phyloP scores from a whole-genome alignment of 2,329 filamentous ascomycete genomes.

The Nemania abortiva region DNA sequence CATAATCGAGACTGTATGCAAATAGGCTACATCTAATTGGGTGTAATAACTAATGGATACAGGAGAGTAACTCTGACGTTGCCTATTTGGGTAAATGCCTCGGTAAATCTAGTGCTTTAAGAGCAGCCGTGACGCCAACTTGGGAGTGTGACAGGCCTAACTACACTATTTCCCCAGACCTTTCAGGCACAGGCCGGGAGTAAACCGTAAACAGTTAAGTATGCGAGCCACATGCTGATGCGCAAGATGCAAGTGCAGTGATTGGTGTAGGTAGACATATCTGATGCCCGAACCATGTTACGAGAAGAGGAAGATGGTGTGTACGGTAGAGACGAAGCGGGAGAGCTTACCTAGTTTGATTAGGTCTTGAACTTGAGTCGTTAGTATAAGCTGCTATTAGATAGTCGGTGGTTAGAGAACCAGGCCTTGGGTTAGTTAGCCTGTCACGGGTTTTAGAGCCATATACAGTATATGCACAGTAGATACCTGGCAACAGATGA shows the following conservation, averaged over 20 bases:
- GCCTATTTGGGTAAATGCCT: slow-evolving; percentile 23
- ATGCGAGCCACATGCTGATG: neutral
- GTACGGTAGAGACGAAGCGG: neutral
- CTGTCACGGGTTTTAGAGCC: neutral
- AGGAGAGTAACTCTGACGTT: neutral
- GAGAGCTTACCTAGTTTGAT: neutral
- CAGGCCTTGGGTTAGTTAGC: neutral
- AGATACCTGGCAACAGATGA: neutral
- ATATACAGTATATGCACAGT: neutral
- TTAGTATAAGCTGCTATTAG: neutral
- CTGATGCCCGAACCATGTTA: neutral
- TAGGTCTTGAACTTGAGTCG: neutral
- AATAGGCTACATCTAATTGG: neutral
- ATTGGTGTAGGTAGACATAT: neutral
- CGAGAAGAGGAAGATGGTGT: neutral
- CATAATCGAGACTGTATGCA: neutral
- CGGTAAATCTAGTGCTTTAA: slow-evolving; percentile 16
- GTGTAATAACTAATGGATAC: neutral
- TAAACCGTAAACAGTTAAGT: neutral
- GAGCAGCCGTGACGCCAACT: neutral
- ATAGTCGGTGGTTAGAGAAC: neutral
- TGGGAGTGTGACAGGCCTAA: neutral
- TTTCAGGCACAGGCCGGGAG: neutral
- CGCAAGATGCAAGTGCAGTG: slow-evolving; percentile 1
- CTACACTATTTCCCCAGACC: slow-evolving; percentile 6